A percentile compares a stretch with the other conserved stretches of the same genome.
These are phyloP conservation scores for Cyberlindnera xylosilytica DNA, from an alignment of 805 yeast genomes.

Conservation along the genomic window DNA sequence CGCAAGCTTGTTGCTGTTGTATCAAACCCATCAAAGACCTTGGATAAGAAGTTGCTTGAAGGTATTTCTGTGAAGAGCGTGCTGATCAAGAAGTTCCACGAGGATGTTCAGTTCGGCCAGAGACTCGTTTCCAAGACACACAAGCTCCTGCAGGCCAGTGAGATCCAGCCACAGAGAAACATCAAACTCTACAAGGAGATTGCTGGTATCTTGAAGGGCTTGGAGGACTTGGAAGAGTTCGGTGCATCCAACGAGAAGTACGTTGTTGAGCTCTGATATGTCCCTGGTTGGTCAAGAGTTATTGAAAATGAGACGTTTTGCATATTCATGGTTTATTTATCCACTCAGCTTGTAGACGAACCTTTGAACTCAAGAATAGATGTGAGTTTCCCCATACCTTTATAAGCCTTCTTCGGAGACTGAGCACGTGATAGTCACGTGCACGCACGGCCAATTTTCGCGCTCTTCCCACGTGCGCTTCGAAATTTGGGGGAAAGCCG, in stretches of 20 bases:
- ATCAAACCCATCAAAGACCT: conserved; percentile 31
- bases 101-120: conserved; percentile 37
- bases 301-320: not conserved
- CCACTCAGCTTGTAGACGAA: no score
- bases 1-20: conserved; percentile 39
- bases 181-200: conserved; percentile 36
- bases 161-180: conserved; percentile 33
- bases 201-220: conserved; percentile 32
- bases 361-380: no score
- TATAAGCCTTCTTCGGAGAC: no score
- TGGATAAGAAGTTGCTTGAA: conserved; percentile 20
- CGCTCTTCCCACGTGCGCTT: no score
- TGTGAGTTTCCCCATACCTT: no score
- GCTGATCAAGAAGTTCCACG: conserved; percentile 41
- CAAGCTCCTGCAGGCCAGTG: conserved; percentile 27
- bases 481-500: no score
- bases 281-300: not conserved
- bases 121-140: conserved; percentile 34
- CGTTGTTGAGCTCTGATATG: conserved; percentile 30
- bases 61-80: conserved; percentile 33
- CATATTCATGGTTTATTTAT: not conserved
- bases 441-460: no score
- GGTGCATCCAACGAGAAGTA: conserved; percentile 45
- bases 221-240: conserved; percentile 35
- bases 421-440: no score